These are phyloP conservation scores for Aspergillus thermomutatus DNA, from an alignment of 2,329 filamentous ascomycete genomes.

Conservation along the genomic window DNA sequence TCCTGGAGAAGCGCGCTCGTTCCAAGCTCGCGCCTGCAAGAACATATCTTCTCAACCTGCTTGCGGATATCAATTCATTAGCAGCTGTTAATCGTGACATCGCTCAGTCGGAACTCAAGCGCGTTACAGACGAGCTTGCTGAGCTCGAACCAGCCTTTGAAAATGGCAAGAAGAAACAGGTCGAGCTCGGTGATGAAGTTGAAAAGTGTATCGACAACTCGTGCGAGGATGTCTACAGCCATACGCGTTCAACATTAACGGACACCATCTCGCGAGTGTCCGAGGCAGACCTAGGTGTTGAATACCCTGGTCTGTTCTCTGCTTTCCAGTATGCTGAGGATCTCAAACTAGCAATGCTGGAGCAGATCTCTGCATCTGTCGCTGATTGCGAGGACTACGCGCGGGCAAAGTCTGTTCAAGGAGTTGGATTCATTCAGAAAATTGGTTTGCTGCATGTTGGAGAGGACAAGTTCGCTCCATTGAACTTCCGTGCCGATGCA, in stretches of 20 bases:
- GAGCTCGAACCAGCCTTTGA: slow-evolving; percentile 84
- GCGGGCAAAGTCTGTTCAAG: slow-evolving; percentile 69
- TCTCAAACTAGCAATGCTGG: slow-evolving; percentile 85
- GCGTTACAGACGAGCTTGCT: slow-evolving; percentile 74
- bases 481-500: slow-evolving; percentile 83
- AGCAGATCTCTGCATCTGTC: slow-evolving; percentile 78
- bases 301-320: slow-evolving; percentile 79
- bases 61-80: slow-evolving; percentile 79
- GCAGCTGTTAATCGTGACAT: slow-evolving; percentile 86
- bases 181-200: slow-evolving; percentile 75
- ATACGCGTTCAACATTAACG: slow-evolving; percentile 73
- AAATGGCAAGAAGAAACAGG: slow-evolving; percentile 73
- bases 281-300: slow-evolving; percentile 72
- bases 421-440: slow-evolving; percentile 84
- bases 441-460: slow-evolving; percentile 85
- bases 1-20: slow-evolving; percentile 89
- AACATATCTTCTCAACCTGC: slow-evolving; percentile 90
- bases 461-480: slow-evolving; percentile 72
- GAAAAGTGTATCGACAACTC: slow-evolving; percentile 80
- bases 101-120: slow-evolving; percentile 76
- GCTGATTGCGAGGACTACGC: slow-evolving; percentile 79
- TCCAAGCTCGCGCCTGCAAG: slow-evolving; percentile 95
- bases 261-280: slow-evolving; percentile 74
- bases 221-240: slow-evolving; percentile 78
- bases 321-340: slow-evolving; percentile 93